phyloP scores from a whole-genome alignment of 768 basidiomycete genomes.

The Psilocybe azurescens region DNA sequence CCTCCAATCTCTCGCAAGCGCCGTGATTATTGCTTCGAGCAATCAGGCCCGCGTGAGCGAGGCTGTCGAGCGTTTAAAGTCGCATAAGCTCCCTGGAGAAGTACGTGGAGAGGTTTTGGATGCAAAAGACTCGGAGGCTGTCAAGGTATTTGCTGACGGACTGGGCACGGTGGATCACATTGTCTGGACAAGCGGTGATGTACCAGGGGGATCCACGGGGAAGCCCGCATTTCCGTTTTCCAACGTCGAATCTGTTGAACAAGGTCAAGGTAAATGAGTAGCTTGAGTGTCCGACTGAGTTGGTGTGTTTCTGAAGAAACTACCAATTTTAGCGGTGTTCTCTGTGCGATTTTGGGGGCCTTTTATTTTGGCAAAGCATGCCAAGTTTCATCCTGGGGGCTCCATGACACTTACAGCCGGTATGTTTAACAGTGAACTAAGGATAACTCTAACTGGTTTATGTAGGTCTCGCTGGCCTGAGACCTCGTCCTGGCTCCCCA shows the following conservation, averaged over 20 bases:
- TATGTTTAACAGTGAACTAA: background rate
- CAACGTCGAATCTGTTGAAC: no score
- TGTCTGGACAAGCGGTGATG: background rate
- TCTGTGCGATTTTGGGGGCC: background rate
- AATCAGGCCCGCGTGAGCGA: background rate
- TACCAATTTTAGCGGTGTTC: background rate
- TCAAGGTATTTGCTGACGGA: background rate
- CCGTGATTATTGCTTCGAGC: background rate
- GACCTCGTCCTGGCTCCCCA: background rate
- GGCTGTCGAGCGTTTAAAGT: background rate
- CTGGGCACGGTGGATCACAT: background rate
- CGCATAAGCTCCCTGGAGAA: conserved; percentile 1
- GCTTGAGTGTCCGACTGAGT: no score
- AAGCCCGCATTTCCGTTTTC: no score
- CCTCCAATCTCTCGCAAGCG: background rate
- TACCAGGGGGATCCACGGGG: background rate
- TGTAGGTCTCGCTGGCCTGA: no score
- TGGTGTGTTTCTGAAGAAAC: no score
- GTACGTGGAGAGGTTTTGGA: conserved; percentile 6
- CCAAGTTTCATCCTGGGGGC: background rate
- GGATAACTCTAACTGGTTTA: no score
- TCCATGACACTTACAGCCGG: background rate
- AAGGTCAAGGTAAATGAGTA: background rate
- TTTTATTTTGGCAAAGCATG: background rate
- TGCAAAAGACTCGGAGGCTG: background rate